Evolutionary conservation across 2,329 filamentous ascomycete species (phyloP).

Genomic region (Lachnum nothofagi): DNA sequence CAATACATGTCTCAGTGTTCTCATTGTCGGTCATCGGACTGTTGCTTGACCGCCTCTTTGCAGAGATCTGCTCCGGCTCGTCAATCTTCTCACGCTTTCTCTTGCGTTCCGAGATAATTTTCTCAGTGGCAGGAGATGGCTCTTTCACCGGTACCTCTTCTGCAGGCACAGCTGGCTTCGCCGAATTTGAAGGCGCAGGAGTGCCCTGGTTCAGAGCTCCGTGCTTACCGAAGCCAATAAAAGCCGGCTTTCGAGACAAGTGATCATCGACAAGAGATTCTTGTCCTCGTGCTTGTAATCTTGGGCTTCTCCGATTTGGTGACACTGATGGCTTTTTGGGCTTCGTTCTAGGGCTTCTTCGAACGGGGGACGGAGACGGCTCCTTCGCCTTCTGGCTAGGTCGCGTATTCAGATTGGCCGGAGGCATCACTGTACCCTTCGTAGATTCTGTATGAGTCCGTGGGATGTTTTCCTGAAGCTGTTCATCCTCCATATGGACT

Average conservation of each 20-base stretch:
- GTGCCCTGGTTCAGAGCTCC: constrained; percentile 17
- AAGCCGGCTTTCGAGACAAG: constrained; percentile 9
- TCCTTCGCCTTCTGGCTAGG: neutral
- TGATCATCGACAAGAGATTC: constrained; percentile 12
- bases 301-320: neutral
- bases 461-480: too few relatives aligned
- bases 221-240: constrained; percentile 13
- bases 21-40: neutral
- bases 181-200: neutral
- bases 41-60: constrained; percentile 8
- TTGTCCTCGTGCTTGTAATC: neutral
- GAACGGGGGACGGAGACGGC: neutral
- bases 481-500: too few relatives aligned
- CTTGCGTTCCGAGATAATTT: neutral
- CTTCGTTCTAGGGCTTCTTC: neutral
- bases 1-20: neutral
- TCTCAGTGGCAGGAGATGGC: too few relatives aligned
- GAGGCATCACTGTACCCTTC: too few relatives aligned
- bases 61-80: too few relatives aligned
- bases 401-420: too few relatives aligned
- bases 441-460: too few relatives aligned
- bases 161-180: too few relatives aligned
- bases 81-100: too few relatives aligned
- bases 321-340: neutral
- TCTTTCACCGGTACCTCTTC: too few relatives aligned